Evolutionary conservation across 2,329 filamentous ascomycete genomes (phyloP).

Genomic region (Claviceps humidiphila): DNA sequence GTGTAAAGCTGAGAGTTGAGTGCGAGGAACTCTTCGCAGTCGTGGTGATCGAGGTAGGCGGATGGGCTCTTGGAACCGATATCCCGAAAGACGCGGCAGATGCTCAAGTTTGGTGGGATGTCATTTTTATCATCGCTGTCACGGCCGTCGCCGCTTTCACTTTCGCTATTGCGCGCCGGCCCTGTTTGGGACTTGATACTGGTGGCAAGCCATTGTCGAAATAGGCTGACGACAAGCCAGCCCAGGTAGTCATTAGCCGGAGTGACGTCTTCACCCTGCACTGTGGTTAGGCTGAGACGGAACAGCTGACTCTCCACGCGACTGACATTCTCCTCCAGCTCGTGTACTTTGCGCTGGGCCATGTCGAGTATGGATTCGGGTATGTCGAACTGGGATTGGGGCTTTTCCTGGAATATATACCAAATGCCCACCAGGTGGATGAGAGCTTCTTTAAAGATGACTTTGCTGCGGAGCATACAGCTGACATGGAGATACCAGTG

Average conservation of each 20-base stretch:
- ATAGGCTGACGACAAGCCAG: conserved; percentile 78
- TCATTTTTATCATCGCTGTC: conserved; percentile 9
- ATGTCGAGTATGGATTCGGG: conserved; percentile 70
- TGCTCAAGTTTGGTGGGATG: conserved; percentile 36
- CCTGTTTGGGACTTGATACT: conserved; percentile 61
- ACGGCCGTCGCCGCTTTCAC: background rate
- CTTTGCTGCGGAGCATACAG: conserved; percentile 69
- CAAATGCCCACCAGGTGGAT: conserved; percentile 92
- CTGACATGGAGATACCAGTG: conserved; percentile 70
- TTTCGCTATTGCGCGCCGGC: conserved; percentile 18
- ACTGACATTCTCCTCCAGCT: conserved; percentile 70
- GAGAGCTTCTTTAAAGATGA: conserved; percentile 76
- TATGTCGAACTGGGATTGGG: conserved; percentile 50
- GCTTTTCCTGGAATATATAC: conserved; percentile 67
- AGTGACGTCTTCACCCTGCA: conserved; percentile 67
- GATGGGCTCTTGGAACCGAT: conserved; percentile 49
- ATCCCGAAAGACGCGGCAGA: conserved; percentile 64
- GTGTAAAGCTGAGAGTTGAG: conserved; percentile 70
- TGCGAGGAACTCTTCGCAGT: conserved; percentile 83
- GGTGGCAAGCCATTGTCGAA: conserved; percentile 86
- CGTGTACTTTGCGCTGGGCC: conserved; percentile 90
- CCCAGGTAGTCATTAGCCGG: conserved; percentile 72
- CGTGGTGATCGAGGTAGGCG: conserved; percentile 68
- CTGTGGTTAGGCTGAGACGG: conserved; percentile 64
- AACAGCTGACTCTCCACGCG: conserved; percentile 74